These are phyloP conservation scores for Phytophthora capsici DNA, from an alignment of 352 stramenopile species.

Conservation along the genomic window DNA sequence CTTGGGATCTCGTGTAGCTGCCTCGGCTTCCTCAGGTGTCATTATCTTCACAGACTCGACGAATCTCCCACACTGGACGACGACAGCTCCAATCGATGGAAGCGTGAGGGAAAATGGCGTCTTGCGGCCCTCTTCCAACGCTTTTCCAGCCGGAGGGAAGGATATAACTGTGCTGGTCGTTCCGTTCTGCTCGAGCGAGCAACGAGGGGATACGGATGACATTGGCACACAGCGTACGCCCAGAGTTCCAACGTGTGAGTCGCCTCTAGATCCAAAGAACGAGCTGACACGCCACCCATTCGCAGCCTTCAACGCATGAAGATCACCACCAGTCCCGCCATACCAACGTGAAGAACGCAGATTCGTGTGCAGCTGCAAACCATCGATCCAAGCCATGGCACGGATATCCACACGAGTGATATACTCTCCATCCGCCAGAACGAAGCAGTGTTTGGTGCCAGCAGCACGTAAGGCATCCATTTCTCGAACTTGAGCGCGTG, in stretches of 20 bases:
- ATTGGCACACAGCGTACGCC: conserved; percentile 45
- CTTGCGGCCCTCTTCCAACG: conserved; percentile 32
- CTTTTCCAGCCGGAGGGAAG: conserved; percentile 34
- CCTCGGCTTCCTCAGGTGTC: conserved; percentile 29
- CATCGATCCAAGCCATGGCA: conserved; percentile 70
- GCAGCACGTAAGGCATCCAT: conserved; percentile 32
- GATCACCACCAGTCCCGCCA: conserved; percentile 55
- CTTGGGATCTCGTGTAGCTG: conserved; percentile 20
- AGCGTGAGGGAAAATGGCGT: conserved; percentile 28
- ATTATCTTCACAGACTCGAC: conserved; percentile 44
- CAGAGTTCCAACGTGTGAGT: conserved; percentile 56
- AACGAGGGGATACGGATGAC: background rate
- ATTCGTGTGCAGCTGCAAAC: conserved; percentile 72
- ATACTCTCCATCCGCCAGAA: conserved; percentile 53
- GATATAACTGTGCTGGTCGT: conserved; percentile 5
- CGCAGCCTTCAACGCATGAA: conserved; percentile 49
- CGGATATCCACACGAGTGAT: conserved; percentile 61
- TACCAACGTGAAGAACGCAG: conserved; percentile 62
- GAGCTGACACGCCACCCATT: conserved; percentile 50
- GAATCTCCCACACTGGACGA: conserved; percentile 46
- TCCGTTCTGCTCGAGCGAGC: background rate
- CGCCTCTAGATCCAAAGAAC: conserved; percentile 62
- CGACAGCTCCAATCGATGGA: conserved; percentile 31
- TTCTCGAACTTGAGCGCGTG: conserved; percentile 46
- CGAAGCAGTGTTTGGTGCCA: conserved; percentile 47